Conservation (phyloP, 177 flowering plant genomes). For the Vitis hybrid region DNA sequence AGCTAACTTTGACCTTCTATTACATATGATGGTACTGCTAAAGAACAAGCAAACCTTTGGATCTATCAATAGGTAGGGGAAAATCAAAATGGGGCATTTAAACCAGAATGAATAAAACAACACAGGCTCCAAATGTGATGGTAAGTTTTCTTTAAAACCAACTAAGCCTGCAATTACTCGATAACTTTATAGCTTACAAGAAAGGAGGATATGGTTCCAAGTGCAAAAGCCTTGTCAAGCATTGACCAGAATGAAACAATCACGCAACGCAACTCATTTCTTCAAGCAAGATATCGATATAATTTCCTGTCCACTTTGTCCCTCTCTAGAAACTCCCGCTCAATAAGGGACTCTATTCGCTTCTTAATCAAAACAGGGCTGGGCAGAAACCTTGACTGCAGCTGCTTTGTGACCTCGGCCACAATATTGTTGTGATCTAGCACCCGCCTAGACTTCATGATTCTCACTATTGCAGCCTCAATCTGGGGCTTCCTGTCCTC, state of each 20-base stretch:
- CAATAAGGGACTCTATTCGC: constrained; percentile 85
- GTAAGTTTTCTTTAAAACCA: constrained; percentile 1
- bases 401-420: constrained; percentile 77
- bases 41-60: too few species aligned
- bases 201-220: neutral
- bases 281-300: constrained; percentile 84
- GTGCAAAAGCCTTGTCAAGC: constrained; percentile 3
- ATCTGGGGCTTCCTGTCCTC: constrained; percentile 95
- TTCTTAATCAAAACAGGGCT: constrained; percentile 87
- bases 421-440: constrained; percentile 85
- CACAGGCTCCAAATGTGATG: too few species aligned
- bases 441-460: constrained; percentile 83
- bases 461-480: constrained; percentile 89
- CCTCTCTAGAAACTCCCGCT: constrained; percentile 89
- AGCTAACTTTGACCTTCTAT: too few species aligned
- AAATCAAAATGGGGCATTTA: too few species aligned
- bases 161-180: constrained; percentile 14
- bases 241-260: neutral
- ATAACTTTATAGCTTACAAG: constrained; percentile 13
- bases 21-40: too few species aligned
- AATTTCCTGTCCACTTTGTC: constrained; percentile 67
- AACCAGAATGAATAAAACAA: too few species aligned
- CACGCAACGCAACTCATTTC: neutral
- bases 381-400: constrained; percentile 76
- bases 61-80: too few species aligned